Conservation (phyloP, 208 protist species). For the Naegleria fowleri region DNA sequence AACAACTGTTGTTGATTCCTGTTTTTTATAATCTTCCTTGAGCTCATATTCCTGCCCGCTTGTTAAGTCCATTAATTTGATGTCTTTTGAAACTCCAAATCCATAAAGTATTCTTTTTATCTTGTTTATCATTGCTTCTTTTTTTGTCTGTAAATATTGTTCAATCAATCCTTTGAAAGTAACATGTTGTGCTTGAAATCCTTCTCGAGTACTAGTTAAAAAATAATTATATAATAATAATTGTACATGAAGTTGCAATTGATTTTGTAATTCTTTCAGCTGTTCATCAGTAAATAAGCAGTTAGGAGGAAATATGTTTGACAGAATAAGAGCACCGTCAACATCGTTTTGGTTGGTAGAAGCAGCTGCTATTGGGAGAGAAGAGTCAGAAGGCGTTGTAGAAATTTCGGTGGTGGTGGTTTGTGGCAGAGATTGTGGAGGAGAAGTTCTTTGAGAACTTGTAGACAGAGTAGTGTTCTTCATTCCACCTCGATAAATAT, state of each 20-base stretch:
- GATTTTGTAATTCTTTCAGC: neutral
- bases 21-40: neutral
- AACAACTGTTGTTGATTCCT: neutral
- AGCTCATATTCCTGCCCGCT: no score
- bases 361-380: neutral
- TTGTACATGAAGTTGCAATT: neutral
- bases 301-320: neutral
- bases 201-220: neutral
- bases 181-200: neutral
- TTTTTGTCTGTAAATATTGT: neutral
- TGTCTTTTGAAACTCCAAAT: neutral
- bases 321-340: neutral
- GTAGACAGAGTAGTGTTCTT: no score
- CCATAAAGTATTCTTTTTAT: neutral
- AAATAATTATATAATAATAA: slow-evolving; percentile 2
- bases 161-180: neutral
- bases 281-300: neutral
- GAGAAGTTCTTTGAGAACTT: no score
- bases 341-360: neutral
- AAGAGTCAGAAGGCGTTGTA: neutral
- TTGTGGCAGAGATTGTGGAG: no score
- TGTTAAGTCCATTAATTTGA: neutral
- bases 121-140: neutral
- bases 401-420: neutral
- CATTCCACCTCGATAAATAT: no score